Evolutionary conservation across 371 early-diverging fungal species (phyloP).

Genomic region (Thermomucor indicae-seudaticae): DNA sequence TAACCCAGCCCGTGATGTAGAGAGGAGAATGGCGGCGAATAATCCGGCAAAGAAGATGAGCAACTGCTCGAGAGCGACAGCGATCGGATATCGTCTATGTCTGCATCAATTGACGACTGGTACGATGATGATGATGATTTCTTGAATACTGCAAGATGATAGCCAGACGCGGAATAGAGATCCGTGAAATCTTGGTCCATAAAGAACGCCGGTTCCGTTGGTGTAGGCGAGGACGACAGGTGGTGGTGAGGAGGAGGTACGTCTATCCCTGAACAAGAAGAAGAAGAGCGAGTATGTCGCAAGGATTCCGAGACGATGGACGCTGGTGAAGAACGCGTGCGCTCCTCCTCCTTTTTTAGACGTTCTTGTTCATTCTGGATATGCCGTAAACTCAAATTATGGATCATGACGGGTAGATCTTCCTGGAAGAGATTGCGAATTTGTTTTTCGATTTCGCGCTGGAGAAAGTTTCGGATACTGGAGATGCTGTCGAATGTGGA

Average conservation of each 20-base stretch:
- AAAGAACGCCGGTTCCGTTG: background rate
- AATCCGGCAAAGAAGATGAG: background rate
- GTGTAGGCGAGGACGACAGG: background rate
- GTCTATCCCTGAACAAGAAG: too few relatives aligned
- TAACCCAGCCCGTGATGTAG: too few relatives aligned
- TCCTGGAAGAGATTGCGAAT: constrained; percentile 87
- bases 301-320: background rate
- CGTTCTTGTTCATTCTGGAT: constrained; percentile 16
- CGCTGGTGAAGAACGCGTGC: background rate
- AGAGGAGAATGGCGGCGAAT: background rate
- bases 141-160: background rate
- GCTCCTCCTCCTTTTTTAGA: constrained; percentile 13
- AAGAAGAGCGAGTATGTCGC: too few relatives aligned
- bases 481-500: constrained; percentile 93
- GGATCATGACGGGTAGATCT: constrained; percentile 90
- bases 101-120: background rate
- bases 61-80: background rate
- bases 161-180: background rate
- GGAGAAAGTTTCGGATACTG: constrained; percentile 81
- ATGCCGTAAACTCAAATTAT: constrained; percentile 70
- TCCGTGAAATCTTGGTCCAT: background rate
- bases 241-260: background rate
- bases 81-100: background rate
- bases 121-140: background rate
- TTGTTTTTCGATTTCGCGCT: constrained; percentile 88